A percentile compares a stretch with the other conserved stretches of the same genome.
Evolutionary conservation across 139 green algal genomes (phyloP).

Genomic region (Diplosphaera chodatii): DNA sequence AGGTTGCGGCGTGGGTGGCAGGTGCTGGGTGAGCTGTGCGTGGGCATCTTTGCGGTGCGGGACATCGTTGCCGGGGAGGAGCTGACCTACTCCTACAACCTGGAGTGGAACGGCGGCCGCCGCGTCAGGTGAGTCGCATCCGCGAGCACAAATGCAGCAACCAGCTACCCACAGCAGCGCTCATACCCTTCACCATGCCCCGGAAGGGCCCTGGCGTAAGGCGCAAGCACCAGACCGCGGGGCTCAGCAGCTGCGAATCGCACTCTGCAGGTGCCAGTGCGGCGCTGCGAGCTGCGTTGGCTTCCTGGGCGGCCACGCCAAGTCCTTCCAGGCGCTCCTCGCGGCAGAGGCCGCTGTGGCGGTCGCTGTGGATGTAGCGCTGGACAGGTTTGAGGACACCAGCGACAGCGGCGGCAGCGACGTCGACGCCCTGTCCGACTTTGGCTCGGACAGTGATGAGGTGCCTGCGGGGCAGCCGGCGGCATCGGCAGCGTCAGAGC

Average conservation of each 20-base stretch:
- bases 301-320: background rate
- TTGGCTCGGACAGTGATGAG: background rate
- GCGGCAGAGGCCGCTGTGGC: background rate
- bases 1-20: too few species aligned
- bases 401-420: background rate
- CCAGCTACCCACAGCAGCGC: too few species aligned
- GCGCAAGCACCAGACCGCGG: too few species aligned
- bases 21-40: slow-evolving; percentile 15
- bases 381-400: too few species aligned
- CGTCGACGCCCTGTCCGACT: background rate
- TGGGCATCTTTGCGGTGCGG: slow-evolving; percentile 28
- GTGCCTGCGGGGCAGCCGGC: too few species aligned
- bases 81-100: slow-evolving; percentile 41
- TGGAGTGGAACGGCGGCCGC: slow-evolving; percentile 27
- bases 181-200: too few species aligned
- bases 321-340: background rate
- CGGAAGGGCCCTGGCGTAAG: too few species aligned
- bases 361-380: too few species aligned
- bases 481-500: too few species aligned
- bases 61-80: slow-evolving; percentile 27
- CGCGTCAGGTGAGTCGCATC: slow-evolving; percentile 25
- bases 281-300: background rate
- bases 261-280: background rate
- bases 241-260: too few species aligned
- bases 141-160: too few species aligned